phyloP scores from a whole-genome alignment of 352 stramenopile genomes.

The Phytopythium ostracodes region DNA sequence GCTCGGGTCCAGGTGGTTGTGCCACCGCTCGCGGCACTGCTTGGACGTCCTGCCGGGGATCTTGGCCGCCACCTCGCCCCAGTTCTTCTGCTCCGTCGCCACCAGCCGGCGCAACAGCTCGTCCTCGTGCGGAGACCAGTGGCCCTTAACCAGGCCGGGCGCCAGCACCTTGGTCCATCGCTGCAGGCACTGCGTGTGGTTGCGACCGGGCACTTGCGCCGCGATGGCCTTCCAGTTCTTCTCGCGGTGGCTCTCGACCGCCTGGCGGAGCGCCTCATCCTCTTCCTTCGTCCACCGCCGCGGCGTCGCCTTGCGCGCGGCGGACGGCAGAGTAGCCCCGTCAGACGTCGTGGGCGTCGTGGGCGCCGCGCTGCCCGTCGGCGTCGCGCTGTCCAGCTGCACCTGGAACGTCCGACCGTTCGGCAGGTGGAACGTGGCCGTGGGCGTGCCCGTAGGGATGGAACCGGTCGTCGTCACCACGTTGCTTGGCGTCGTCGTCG shows the following conservation, averaged over 20 bases:
- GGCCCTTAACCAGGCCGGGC: conserved; percentile 85
- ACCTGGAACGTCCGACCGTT: conserved; percentile 76
- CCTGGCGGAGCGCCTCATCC: conserved; percentile 79
- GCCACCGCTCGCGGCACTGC: conserved; percentile 89
- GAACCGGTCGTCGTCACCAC: conserved; percentile 14
- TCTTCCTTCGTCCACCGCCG: conserved; percentile 87
- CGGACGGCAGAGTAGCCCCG: conserved; percentile 24
- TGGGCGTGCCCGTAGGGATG: conserved; percentile 25
- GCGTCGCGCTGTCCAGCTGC: conserved; percentile 48
- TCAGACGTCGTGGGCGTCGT: conserved; percentile 27
- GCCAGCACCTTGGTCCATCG: conserved; percentile 90
- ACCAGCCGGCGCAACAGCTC: conserved; percentile 71
- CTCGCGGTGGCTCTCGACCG: conserved; percentile 84
- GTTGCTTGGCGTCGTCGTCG: conserved; percentile 1
- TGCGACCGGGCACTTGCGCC: conserved; percentile 78
- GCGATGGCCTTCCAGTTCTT: conserved; percentile 93
- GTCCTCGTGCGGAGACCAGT: conserved; percentile 90
- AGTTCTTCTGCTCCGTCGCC: conserved; percentile 86
- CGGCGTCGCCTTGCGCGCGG: conserved; percentile 67
- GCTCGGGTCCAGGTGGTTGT: conserved; percentile 87
- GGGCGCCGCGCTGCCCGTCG: conserved; percentile 8
- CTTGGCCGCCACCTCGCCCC: conserved; percentile 81
- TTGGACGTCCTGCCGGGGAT: conserved; percentile 87
- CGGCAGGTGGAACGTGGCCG: conserved; percentile 14
- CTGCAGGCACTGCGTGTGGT: conserved; percentile 91